Percentiles rank a stretch among this genome's conserved stretches.
phyloP scores from a whole-genome alignment of 2,329 filamentous ascomycete genomes.

The Neopestalotiopsis sp. region DNA sequence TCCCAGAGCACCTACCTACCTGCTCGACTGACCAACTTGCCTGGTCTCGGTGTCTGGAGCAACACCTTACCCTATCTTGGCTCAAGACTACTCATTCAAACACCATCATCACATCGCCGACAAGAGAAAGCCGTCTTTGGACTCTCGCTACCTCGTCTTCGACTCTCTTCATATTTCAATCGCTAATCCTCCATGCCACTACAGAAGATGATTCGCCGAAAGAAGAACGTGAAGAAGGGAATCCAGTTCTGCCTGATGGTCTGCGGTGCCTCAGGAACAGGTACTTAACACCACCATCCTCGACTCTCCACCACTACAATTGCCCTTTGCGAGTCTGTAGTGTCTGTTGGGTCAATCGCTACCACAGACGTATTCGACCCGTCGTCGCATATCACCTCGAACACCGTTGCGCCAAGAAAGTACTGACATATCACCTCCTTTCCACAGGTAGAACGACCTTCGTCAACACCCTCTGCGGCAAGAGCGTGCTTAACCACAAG shows the following conservation, averaged over 20 bases:
- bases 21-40: neutral
- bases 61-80: neutral
- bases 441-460: slow-evolving; percentile 90
- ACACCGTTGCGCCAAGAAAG: slow-evolving; percentile 15
- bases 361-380: slow-evolving; percentile 81
- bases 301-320: slow-evolving; percentile 5
- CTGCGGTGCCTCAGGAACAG: slow-evolving; percentile 97
- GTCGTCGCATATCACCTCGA: neutral
- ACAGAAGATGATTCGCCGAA: slow-evolving; percentile 95
- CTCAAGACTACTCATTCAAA: slow-evolving; percentile 4
- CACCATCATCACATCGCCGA: slow-evolving; percentile 1
- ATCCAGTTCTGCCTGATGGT: slow-evolving; percentile 99
- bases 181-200: slow-evolving; percentile 31
- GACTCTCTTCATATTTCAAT: neutral
- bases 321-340: slow-evolving; percentile 10
- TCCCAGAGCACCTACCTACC: slow-evolving; percentile 3
- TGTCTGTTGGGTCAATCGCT: slow-evolving; percentile 49
- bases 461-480: slow-evolving; percentile 98
- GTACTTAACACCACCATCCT: slow-evolving; percentile 56
- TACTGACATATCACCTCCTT: slow-evolving; percentile 20
- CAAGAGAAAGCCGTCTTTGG: neutral
- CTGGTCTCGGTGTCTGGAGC: neutral
- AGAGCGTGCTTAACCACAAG: slow-evolving; percentile 88
- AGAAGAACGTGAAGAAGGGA: slow-evolving; percentile 99
- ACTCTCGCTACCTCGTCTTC: neutral